Percentiles rank a stretch among this genome's conserved stretches.
Evolutionary conservation across 129 eudicot genomes (phyloP).

Genomic region (Daucus carota): DH1_v3.0 NC_030382.2:58061001-58061500

Average conservation of each 20-base stretch:
- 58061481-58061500: constrained; percentile 13
- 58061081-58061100: constrained; percentile 68
- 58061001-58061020: neutral
- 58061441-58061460: constrained; percentile 9
- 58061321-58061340: constrained; percentile 45
- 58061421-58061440: constrained; percentile 6
- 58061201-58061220: constrained; percentile 36
- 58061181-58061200: constrained; percentile 35
- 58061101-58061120: constrained; percentile 39
- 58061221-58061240: constrained; percentile 12
- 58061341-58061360: constrained; percentile 43
- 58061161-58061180: constrained; percentile 42
- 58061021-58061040: constrained; percentile 43
- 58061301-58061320: constrained; percentile 30
- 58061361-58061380: constrained; percentile 54
- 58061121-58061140: constrained; percentile 38
- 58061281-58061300: constrained; percentile 36
- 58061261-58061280: constrained; percentile 42
- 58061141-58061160: constrained; percentile 27
- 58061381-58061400: constrained; percentile 70
- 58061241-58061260: constrained; percentile 42
- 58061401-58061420: constrained; percentile 56
- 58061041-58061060: constrained; percentile 85
- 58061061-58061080: constrained; percentile 74
- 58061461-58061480: constrained; percentile 26